Evolutionary conservation across 2,329 filamentous ascomycete species (phyloP), one percentile per base, ranked within the genome.

Genomic region (Penicillium sp.): DNA sequence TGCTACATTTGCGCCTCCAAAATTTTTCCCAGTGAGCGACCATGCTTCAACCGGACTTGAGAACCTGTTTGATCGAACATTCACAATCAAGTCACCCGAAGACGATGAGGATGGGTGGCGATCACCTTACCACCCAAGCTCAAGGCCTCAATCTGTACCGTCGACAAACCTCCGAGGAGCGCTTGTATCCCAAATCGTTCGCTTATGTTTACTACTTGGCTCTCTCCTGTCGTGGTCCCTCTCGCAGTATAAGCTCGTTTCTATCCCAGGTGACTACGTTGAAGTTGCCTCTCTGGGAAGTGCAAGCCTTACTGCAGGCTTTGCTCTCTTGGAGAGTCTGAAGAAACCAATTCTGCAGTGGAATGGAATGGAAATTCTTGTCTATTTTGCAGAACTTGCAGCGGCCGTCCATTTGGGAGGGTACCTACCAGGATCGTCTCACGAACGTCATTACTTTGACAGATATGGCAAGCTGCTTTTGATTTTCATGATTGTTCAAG

Each of bases 11-110:
- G 77, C 77, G n/a, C 73, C 75, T 6, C 81, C 81, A 4, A 80
- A 68, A 47, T 82, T 83, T 67, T 83, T 83, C 56, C 77, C 79
- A 5, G 69, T 66, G 45, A 72, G 75, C 61, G 78, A 81, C 60
- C 71, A 76, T 64, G 73, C 75, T 21, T 78, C 80, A 29, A 83
- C 81, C 29, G 81, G 81, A 7, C 67, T 83, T 11, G 81, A 83
- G 67, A 75, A 70, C 46, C 67, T 83, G 26, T 82, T 83, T 67
- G 78, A 81, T 52, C 72, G 72, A 30, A 74, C 80, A 4, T 83
- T 83, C 59, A 79, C 77, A 69, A 71, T 75, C 58, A 68, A 73
- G 64, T 67, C 70, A 52, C 63, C 73, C 15, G 71, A 74, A 50
- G 69, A 76, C 44, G 67, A 66, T 6, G 68, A 66, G 1, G 65